phyloP scores from a whole-genome alignment of 1,284 basidiomycete species.

The Ceratobasidium sp. region DNA sequence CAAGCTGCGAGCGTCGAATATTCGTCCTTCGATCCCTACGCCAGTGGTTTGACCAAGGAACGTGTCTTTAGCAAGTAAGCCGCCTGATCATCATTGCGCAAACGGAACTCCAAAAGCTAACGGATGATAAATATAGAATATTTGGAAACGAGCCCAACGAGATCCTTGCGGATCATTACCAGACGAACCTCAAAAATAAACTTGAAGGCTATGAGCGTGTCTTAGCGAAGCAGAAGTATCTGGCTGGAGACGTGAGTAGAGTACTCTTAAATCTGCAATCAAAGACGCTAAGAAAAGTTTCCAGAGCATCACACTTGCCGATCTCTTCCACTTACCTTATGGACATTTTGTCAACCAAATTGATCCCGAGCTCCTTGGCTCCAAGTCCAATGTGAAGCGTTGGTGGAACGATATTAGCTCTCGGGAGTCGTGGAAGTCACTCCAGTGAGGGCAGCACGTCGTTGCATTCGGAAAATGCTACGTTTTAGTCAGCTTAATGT shows the following conservation, averaged over 20 bases:
- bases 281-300: background rate
- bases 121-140: constrained; percentile 44
- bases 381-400: constrained; percentile 29
- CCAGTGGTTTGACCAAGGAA: constrained; percentile 43
- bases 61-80: constrained; percentile 39
- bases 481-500: too few species aligned
- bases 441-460: background rate
- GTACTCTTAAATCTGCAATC: background rate
- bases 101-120: background rate
- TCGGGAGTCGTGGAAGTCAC: background rate
- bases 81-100: background rate
- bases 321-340: constrained; percentile 69
- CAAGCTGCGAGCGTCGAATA: constrained; percentile 56
- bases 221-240: constrained; percentile 63
- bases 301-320: constrained; percentile 63
- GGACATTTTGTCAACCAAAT: constrained; percentile 54
- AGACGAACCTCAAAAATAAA: constrained; percentile 57
- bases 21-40: constrained; percentile 55
- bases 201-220: constrained; percentile 65
- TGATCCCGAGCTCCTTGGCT: background rate
- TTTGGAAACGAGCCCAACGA: constrained; percentile 52
- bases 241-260: constrained; percentile 64
- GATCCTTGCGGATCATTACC: constrained; percentile 53
- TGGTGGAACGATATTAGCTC: constrained; percentile 38
- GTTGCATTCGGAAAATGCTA: too few species aligned